phyloP scores from a whole-genome alignment of 495 filamentous ascomycete species.

The Podospora comata region DNA sequence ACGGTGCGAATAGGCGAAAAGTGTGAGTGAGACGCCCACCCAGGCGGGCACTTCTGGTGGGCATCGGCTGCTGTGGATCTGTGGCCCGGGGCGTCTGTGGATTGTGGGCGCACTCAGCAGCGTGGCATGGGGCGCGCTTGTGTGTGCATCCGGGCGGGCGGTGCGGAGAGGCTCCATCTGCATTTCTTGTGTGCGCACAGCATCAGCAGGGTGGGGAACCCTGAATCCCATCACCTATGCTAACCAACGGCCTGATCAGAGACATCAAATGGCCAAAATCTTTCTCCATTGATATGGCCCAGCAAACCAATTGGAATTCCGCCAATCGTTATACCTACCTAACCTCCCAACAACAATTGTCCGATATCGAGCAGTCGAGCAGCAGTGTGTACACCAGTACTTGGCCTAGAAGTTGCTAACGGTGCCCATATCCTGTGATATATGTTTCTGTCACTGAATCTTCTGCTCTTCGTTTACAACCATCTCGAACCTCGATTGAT shows the following conservation, averaged over 20 bases:
- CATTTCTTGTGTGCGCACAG: not conserved
- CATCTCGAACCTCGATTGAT: too few species aligned
- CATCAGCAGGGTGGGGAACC: not conserved
- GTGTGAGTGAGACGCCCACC: conserved; percentile 12
- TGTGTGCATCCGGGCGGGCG: not conserved
- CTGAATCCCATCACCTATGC: not conserved
- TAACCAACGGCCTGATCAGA: too few species aligned
- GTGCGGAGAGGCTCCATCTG: not conserved
- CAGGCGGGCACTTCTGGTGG: not conserved
- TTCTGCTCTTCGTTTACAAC: too few species aligned
- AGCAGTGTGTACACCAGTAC: too few species aligned
- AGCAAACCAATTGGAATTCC: not conserved
- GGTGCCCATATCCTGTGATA: too few species aligned
- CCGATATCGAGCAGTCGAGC: not conserved
- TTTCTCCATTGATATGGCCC: not conserved
- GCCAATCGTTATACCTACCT: not conserved
- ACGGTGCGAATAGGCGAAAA: conserved; percentile 15
- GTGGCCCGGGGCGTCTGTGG: conserved; percentile 1
- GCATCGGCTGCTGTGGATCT: conserved; percentile 14
- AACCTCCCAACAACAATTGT: not conserved
- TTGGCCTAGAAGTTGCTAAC: too few species aligned
- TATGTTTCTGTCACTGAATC: too few species aligned
- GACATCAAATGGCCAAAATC: not conserved
- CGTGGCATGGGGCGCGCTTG: not conserved
- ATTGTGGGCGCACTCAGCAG: not conserved